Evolutionary conservation across 768 basidiomycete genomes (phyloP), one percentile per base, ranked within the genome.

Genomic region (Pleurotus platypus): DNA sequence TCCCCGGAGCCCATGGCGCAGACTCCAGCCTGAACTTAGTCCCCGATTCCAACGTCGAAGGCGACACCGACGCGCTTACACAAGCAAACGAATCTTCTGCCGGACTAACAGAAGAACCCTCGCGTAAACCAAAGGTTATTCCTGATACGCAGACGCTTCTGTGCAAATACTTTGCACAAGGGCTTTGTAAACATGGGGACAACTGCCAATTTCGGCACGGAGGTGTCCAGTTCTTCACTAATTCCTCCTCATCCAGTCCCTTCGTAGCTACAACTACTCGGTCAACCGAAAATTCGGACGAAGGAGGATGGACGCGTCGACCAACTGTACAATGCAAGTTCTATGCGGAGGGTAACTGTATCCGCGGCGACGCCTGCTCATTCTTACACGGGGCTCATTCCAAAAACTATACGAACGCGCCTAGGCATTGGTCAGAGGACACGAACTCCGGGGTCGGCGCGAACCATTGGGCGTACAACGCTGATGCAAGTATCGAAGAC

Each of bases 161-260:
- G 49, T 78, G 78, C 68, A 76, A 73, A 63, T 68, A 68, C 27
- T 68, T 71, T 56, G 71, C 75, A 2, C 72, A 71, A 64, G 72
- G 69, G 13, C 56, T 59, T 54, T 77, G 78, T 59, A 57, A 57
- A 5, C 63, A 64, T 16, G 70, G 70, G 5, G 63, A 65, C n/a
- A 58, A 62, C 11, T 78, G 77, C 58, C 55, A 56, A 22, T 76
- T 73, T 60, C 69, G 77, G 12, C 76, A 77, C 62, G 74, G 51
- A 11, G 51, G 51, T 20, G 51, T 39, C 39, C 51, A 54, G 20
- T 9, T 54, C 18, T 73, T n/a, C 63, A 8, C 74, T 76, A 30
- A 75, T 76, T 5, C 68, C 64, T 35, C 63, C 72, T 12, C 70
- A 66, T 64, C 69, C 45, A 46, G 46, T 49, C 42, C 16, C 16